Evolutionary conservation across 2,329 filamentous ascomycete species (phyloP), one percentile per base, ranked within the genome.

Genomic region (Leptographium radiaticola): DNA sequence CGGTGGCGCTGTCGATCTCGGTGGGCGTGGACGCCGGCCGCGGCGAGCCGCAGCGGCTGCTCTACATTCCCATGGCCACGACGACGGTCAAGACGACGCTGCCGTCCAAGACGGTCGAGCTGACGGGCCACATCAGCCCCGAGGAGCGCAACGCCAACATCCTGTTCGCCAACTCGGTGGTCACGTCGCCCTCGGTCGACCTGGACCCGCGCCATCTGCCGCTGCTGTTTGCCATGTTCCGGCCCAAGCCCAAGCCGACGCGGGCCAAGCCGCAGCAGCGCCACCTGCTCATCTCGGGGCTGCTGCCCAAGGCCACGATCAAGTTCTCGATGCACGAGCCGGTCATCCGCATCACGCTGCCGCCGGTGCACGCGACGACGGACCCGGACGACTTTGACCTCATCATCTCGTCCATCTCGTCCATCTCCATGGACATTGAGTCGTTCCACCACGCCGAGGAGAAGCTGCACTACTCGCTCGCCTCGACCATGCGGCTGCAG

Each of bases 291-390:
- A 85, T 98, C 34, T 95, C 91, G 15, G 82, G 88, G n/a, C 77
- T 97, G 4, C 74, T 98, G 10, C 93, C 93, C 1, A 97, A 97
- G 70, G 87, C 91, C 0, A 95, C 80, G 62, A 86, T 97, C 67
- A 98, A 97, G 64, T 83, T 97, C 43, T 96, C 93, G 0, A 86
- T 98, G 69, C 93, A 98, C 63, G 93, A 98, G 65, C 93, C 93
- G 1, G 94, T 98, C 16, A 67, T 97, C 58, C 83, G 94, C 61
- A 90, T 98, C 59, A 83, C 90, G 9, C 73, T 98, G 6, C 90
- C 90, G 6, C 84, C 91, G 0, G 80, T 93, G 58, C 80, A 85
- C 57, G 75, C 77, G 53, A 72, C 71, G 2, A 71, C 75, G 43
- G 79, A 83, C 31, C 76, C 81, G 0, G 87, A 89, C 57, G 90